Evolutionary conservation across 2,329 filamentous ascomycete genomes (phyloP).

Genomic region (Thermochaetoides dissita): DNA sequence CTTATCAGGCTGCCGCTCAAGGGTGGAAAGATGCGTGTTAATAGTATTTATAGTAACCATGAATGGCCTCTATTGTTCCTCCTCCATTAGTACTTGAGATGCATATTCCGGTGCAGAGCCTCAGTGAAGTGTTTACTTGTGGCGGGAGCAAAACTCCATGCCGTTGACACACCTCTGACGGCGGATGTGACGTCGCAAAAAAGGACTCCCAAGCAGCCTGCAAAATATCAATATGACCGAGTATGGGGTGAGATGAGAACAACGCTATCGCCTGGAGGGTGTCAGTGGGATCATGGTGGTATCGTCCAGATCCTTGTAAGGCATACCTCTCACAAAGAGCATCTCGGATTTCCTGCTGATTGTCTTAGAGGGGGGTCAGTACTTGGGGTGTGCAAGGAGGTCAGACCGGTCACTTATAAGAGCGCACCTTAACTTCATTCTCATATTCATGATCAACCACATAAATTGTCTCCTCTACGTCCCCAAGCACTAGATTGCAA

Average conservation of each 20-base stretch:
- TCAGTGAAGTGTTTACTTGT: too few species aligned
- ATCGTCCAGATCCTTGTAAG: too few species aligned
- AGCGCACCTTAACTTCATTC: conserved; percentile 52
- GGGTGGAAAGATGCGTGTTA: too few species aligned
- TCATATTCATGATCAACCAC: conserved; percentile 74
- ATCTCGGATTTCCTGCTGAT: conserved; percentile 96
- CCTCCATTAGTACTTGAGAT: too few species aligned
- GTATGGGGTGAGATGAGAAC: conserved; percentile 18
- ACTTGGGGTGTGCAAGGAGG: conserved; percentile 2
- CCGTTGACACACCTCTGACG: background rate
- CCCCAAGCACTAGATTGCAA: conserved; percentile 90
- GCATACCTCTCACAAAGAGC: conserved; percentile 87
- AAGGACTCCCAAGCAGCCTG: background rate
- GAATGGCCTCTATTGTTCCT: too few species aligned
- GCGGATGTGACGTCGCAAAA: background rate
- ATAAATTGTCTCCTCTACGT: conserved; percentile 96
- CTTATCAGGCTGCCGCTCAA: too few species aligned
- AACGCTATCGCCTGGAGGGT: conserved; percentile 18
- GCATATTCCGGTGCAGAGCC: too few species aligned
- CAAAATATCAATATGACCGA: conserved; percentile 9
- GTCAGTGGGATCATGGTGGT: too few species aligned
- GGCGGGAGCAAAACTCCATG: too few species aligned
- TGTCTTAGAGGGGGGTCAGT: conserved; percentile 39
- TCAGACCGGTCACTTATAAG: background rate
- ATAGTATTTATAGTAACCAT: too few species aligned